Evolutionary conservation across 1,284 basidiomycete species (phyloP).

Genomic region (Austroboletus niveus): DNA sequence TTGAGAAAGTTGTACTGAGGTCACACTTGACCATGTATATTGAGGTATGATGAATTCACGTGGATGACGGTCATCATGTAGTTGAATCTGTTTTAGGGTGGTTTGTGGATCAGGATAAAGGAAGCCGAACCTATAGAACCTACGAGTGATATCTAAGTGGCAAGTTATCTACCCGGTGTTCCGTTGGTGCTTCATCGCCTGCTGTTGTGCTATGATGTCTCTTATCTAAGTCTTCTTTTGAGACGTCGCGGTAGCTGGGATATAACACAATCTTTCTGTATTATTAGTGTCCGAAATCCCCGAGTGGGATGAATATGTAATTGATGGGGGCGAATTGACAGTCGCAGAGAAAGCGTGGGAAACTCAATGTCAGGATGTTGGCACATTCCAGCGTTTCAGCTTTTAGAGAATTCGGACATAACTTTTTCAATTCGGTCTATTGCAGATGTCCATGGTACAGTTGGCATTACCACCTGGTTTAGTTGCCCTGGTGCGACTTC

Average conservation of each 20-base stretch:
- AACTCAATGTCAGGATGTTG: too few relatives aligned
- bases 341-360: too few relatives aligned
- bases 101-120: constrained; percentile 28
- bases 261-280: too few relatives aligned
- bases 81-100: constrained; percentile 10
- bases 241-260: too few relatives aligned
- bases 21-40: constrained; percentile 54
- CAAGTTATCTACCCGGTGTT: not conserved
- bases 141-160: too few relatives aligned
- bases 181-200: not conserved
- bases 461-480: constrained; percentile 31
- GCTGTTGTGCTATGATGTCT: not conserved
- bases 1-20: constrained; percentile 29
- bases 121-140: constrained; percentile 10
- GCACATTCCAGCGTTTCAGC: too few relatives aligned
- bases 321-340: too few relatives aligned
- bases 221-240: not conserved
- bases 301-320: too few relatives aligned
- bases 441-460: not conserved
- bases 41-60: constrained; percentile 13
- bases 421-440: too few relatives aligned
- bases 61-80: not conserved
- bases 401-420: too few relatives aligned
- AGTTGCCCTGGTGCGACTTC: constrained; percentile 21
- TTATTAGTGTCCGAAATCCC: too few relatives aligned